Evolutionary conservation across 345 rosid genomes (phyloP).

Genomic region (Rubroshorea leprosula): DNA sequence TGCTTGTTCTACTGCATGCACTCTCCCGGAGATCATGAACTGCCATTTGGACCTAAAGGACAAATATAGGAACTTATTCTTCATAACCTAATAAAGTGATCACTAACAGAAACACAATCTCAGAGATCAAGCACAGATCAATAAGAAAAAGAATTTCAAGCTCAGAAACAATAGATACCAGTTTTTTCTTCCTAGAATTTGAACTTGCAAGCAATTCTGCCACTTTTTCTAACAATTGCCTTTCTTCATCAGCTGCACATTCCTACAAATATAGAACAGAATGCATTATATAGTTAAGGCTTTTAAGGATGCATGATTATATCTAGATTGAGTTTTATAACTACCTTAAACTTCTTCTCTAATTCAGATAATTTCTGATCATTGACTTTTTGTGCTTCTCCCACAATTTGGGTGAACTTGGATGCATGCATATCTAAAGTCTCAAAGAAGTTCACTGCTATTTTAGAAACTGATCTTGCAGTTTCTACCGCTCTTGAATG

Average conservation of each 20-base stretch:
- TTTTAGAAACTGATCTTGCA: constrained; percentile 76
- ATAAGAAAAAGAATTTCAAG: background rate
- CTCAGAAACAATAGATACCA: constrained; percentile 37
- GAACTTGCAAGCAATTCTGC: constrained; percentile 83
- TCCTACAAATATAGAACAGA: constrained; percentile 38
- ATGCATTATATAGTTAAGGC: background rate
- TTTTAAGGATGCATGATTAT: constrained; percentile 4
- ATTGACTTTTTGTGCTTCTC: constrained; percentile 77
- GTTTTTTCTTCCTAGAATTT: constrained; percentile 80
- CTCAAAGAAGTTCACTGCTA: constrained; percentile 66
- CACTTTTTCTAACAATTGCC: constrained; percentile 77
- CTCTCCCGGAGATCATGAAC: constrained; percentile 79
- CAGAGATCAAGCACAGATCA: background rate
- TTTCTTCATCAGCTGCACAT: constrained; percentile 85
- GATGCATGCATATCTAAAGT: constrained; percentile 71
- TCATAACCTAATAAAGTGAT: constrained; percentile 1
- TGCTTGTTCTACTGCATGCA: constrained; percentile 62
- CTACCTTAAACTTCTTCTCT: constrained; percentile 93
- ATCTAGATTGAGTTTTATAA: constrained; percentile 12
- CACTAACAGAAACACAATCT: background rate
- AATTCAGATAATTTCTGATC: constrained; percentile 69
- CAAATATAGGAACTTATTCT: constrained; percentile 3
- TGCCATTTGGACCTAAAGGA: constrained; percentile 75
- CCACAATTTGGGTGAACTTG: constrained; percentile 60
- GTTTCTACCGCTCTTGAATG: constrained; percentile 80